Conservation (phyloP, 2,329 filamentous ascomycete genomes). For the Talaromyces sp. region DNA sequence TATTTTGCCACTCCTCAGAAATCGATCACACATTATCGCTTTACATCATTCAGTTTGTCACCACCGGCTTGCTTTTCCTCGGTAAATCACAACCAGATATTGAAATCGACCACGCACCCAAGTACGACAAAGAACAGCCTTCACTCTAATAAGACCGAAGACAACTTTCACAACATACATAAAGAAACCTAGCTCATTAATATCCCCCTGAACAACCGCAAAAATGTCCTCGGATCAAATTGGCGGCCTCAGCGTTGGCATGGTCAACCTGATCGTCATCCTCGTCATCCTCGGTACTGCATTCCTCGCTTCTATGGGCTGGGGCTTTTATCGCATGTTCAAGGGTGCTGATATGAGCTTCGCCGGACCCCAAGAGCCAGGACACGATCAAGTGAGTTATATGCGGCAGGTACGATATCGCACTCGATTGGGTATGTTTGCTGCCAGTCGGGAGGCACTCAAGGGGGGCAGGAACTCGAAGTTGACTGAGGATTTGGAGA, state of each 20-base stretch:
- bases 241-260: constrained; percentile 13
- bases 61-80: neutral
- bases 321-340: constrained; percentile 10
- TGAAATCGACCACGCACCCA: neutral
- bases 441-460: constrained; percentile 2
- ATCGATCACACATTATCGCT: neutral
- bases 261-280: constrained; percentile 17
- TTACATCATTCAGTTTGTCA: neutral
- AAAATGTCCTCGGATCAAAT: constrained; percentile 10
- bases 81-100: neutral
- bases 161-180: neutral
- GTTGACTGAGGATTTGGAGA: constrained; percentile 2
- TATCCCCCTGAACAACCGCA: neutral
- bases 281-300: constrained; percentile 13
- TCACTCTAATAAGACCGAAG: neutral
- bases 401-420: constrained; percentile 18
- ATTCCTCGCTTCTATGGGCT: constrained; percentile 11
- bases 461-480: constrained; percentile 2
- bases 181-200: neutral
- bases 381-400: constrained; percentile 14
- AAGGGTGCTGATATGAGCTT: neutral
- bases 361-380: neutral
- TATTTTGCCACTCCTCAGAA: neutral
- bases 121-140: neutral
- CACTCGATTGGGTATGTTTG: constrained; percentile 10